Evolutionary conservation across 805 yeast species (phyloP), one percentile per base, ranked within the genome.

Genomic region (Cyberlindnera americana): DNA sequence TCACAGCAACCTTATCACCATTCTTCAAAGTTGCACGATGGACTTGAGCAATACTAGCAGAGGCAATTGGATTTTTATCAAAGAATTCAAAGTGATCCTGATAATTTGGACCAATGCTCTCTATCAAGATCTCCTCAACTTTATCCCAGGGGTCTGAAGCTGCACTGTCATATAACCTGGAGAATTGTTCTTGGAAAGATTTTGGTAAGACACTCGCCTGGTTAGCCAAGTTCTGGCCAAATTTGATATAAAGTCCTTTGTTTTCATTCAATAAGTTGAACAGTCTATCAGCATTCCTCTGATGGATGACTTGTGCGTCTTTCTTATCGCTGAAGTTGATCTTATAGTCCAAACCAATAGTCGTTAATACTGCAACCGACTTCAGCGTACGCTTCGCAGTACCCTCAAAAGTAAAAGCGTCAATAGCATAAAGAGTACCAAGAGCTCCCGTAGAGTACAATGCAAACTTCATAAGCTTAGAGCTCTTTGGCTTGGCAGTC

Each of bases 201-300:
- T 65, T 59, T 3, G 95, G 95, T 47, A 84, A 75, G 52, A 81
- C 66, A 19, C 72, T 62, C 1, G 87, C 79, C 56, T 85, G 93
- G 53, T 83, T 77, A 3, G 93, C 91, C 33, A 84, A 70, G 37
- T 85, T 81, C 66, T 84, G 93, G 18, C 93, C 95, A 49, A 82
- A 60, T 57, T 84, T 84, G 57, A 85, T 79, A 54, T 82, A 85
- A 15, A 85, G 66, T 2, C 84, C 83, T 47, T 71, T 73, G 53
- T 78, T 78, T 11, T 53, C 53, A 26, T 58, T 55, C 40, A 78
- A 54, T 37, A 78, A 55, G 31, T 70, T 53, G 48, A 66, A 67
- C 37, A 78, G 50, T 31, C 78, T 56, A 15, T 67, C 70, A 5
- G 91, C 76, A 26, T 76, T 73, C 19, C 75, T 59, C 41, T 75